Evolutionary conservation across 495 filamentous ascomycete species (phyloP).

Genomic region (Hypoxylon cercidicola): DNA sequence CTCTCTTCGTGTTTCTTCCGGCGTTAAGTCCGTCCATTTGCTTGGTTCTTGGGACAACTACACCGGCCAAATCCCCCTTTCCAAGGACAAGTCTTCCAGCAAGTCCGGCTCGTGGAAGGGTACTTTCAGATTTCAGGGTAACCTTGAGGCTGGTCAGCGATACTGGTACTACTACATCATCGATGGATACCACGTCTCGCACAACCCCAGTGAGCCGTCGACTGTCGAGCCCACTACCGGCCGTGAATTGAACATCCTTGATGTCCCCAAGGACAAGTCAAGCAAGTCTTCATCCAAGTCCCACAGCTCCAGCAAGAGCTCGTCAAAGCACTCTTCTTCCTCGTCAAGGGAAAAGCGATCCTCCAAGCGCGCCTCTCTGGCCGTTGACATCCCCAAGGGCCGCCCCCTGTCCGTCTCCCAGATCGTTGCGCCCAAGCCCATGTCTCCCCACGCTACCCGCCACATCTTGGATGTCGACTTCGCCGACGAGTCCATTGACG

Average conservation of each 20-base stretch:
- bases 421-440: conserved; percentile 90
- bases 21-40: conserved; percentile 97
- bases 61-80: conserved; percentile 87
- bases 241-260: conserved; percentile 86
- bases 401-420: conserved; percentile 86
- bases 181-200: conserved; percentile 97
- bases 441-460: conserved; percentile 84
- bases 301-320: conserved; percentile 57
- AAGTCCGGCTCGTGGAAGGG: conserved; percentile 92
- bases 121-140: conserved; percentile 94
- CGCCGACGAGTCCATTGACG: conserved; percentile 71
- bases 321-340: conserved; percentile 49
- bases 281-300: conserved; percentile 61
- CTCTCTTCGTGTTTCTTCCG: conserved; percentile 91
- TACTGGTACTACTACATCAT: conserved; percentile 99
- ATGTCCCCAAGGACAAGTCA: conserved; percentile 61
- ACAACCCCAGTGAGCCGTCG: conserved; percentile 90
- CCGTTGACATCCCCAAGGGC: conserved; percentile 80
- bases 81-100: conserved; percentile 79
- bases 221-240: conserved; percentile 97
- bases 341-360: conserved; percentile 52
- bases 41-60: conserved; percentile 99
- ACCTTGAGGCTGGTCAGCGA: conserved; percentile 82
- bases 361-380: conserved; percentile 48
- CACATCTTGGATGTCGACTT: conserved; percentile 83